These are phyloP conservation scores for Globisporangium nagaii DNA, from an alignment of 352 stramenopile species.

Conservation along the genomic window DNA sequence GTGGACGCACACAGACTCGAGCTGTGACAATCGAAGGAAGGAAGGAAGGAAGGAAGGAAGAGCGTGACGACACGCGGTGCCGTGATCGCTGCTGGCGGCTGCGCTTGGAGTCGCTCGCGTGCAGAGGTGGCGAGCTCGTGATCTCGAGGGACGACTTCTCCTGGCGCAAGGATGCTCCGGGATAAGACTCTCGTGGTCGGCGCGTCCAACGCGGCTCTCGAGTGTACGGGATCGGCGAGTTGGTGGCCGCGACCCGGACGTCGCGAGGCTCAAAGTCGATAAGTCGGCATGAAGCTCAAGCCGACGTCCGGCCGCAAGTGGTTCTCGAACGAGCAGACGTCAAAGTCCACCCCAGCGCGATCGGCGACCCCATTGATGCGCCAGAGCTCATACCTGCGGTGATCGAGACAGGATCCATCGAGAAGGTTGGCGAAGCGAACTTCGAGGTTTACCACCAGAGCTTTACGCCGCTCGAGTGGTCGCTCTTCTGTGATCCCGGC, in stretches of 20 bases:
- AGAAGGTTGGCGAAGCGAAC: constrained; percentile 84
- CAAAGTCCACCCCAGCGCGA: constrained; percentile 93
- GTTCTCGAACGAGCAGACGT: constrained; percentile 91
- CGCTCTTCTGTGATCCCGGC: constrained; percentile 53
- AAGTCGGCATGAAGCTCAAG: constrained; percentile 88
- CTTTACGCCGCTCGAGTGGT: constrained; percentile 96
- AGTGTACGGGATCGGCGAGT: constrained; percentile 96
- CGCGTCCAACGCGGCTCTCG: constrained; percentile 96
- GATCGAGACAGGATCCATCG: constrained; percentile 92
- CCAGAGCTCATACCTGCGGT: constrained; percentile 98
- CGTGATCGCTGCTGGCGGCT: constrained; percentile 94
- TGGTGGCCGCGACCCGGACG: constrained; percentile 95
- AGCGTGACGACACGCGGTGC: constrained; percentile 90
- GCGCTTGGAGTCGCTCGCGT: constrained; percentile 86
- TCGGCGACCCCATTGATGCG: constrained; percentile 96
- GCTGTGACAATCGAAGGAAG: constrained; percentile 83
- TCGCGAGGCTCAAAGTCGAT: constrained; percentile 84
- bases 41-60: too few species aligned
- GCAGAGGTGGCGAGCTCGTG: constrained; percentile 88
- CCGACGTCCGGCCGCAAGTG: constrained; percentile 90
- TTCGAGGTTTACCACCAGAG: constrained; percentile 96
- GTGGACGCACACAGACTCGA: constrained; percentile 92
- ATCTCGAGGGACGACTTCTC: constrained; percentile 91
- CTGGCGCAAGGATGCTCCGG: constrained; percentile 81
- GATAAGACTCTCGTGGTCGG: constrained; percentile 97